Conservation (phyloP, 345 rosid genomes). For the Zanthoxylum bungeanum region DNA sequence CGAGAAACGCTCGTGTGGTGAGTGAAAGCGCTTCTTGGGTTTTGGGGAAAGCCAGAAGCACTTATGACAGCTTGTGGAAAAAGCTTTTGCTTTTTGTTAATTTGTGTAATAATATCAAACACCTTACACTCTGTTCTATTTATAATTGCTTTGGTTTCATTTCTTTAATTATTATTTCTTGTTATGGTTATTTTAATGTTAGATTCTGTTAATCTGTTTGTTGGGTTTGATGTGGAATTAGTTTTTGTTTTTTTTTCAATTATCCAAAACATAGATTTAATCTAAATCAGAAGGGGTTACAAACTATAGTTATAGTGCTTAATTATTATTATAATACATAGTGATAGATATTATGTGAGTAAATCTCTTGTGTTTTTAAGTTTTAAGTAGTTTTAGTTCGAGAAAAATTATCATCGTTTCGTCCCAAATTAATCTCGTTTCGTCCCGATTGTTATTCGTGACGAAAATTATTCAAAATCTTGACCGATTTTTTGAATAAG, state of each 20-base stretch:
- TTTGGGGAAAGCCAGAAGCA: conserved; percentile 42
- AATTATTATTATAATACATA: background rate
- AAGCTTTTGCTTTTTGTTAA: conserved; percentile 33
- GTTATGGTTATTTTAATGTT: background rate
- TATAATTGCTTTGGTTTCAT: background rate
- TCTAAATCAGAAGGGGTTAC: background rate
- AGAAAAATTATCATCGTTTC: no score
- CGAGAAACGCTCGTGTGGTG: conserved; percentile 69
- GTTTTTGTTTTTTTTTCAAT: background rate
- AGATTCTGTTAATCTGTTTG: background rate
- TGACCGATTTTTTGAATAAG: no score
- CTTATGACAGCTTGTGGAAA: conserved; percentile 37
- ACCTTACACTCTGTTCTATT: background rate
- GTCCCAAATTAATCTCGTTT: no score
- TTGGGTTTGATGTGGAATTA: background rate
- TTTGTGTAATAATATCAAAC: background rate
- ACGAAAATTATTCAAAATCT: no score
- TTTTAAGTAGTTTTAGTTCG: background rate
- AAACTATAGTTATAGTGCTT: background rate
- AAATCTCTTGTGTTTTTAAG: background rate
- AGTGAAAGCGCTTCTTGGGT: conserved; percentile 27
- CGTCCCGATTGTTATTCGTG: no score
- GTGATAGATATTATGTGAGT: background rate
- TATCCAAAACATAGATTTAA: background rate
- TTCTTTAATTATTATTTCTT: background rate